Percentiles rank a stretch among this genome's conserved stretches.
Evolutionary conservation across 2,329 filamentous ascomycete species (phyloP).

Genomic region (Madurella fahalii): DNA sequence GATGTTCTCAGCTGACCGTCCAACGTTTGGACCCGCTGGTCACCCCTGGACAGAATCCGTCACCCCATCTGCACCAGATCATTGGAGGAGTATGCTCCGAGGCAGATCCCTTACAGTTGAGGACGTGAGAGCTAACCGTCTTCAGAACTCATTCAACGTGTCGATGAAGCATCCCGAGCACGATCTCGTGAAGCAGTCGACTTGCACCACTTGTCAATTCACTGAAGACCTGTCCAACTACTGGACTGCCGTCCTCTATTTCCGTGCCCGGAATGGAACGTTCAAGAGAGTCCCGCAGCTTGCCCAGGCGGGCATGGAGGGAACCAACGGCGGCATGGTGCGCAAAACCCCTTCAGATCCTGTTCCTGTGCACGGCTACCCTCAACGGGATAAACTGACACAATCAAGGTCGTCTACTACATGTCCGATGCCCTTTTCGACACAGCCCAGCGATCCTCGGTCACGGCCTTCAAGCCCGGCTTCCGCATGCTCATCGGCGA

Average conservation of each 20-base stretch:
- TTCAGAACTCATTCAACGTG: conserved; percentile 42
- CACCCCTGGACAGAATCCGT: conserved; percentile 45
- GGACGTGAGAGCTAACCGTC: neutral
- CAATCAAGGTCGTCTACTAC: conserved; percentile 41
- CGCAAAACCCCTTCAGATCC: no score
- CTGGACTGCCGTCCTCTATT: conserved; percentile 38
- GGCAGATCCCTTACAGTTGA: neutral
- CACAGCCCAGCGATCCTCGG: conserved; percentile 34
- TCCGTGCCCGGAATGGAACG: conserved; percentile 38
- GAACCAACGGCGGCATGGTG: conserved; percentile 41
- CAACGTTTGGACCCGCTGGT: conserved; percentile 39
- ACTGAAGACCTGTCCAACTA: conserved; percentile 36
- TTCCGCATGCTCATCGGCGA: conserved; percentile 48
- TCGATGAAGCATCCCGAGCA: conserved; percentile 36
- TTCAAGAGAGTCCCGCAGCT: conserved; percentile 40
- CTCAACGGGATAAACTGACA: neutral
- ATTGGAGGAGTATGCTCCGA: conserved; percentile 43
- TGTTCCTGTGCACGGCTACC: no score
- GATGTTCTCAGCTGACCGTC: conserved; percentile 52
- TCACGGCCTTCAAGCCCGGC: conserved; percentile 44
- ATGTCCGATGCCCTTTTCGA: conserved; percentile 39
- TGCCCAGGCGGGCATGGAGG: conserved; percentile 37
- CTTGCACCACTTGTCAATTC: conserved; percentile 40
- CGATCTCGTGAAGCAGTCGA: conserved; percentile 36
- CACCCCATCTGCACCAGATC: conserved; percentile 56